phyloP scores from a whole-genome alignment of 2,329 filamentous ascomycete genomes.

The Clarireedia sp. region DNA sequence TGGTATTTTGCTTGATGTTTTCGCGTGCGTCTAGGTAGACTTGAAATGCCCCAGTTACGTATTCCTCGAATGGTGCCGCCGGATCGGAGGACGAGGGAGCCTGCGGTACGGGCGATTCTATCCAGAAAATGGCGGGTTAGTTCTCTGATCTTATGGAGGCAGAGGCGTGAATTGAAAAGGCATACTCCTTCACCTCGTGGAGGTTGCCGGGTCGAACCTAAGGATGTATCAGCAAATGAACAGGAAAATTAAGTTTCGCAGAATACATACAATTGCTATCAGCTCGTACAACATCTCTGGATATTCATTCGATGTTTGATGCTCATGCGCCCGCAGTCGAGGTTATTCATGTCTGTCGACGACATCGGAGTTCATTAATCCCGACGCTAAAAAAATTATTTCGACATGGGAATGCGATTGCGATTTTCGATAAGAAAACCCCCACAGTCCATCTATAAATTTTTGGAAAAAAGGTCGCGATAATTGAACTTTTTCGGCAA shows the following conservation, averaged over 20 bases:
- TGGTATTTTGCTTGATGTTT: constrained; percentile 78
- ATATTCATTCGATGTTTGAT: constrained; percentile 15
- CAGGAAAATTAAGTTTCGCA: not conserved
- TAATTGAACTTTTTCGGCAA: not conserved
- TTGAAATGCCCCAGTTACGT: constrained; percentile 91
- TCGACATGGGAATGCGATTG: constrained; percentile 6
- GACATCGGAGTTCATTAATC: too few species aligned
- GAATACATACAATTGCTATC: constrained; percentile 73
- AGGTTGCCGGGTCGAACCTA: constrained; percentile 90
- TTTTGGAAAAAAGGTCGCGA: constrained; percentile 9
- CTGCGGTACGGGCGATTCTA: constrained; percentile 82
- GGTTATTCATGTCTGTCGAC: not conserved
- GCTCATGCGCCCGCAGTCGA: not conserved
- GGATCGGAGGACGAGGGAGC: constrained; percentile 70
- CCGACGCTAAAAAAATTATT: constrained; percentile 10
- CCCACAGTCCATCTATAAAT: constrained; percentile 2
- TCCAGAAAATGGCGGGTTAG: constrained; percentile 7
- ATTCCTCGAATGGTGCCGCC: constrained; percentile 88
- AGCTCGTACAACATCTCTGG: constrained; percentile 88
- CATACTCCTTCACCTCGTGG: constrained; percentile 89
- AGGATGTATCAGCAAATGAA: constrained; percentile 14
- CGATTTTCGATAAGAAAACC: constrained; percentile 19
- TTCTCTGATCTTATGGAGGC: not conserved
- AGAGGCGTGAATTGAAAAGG: constrained; percentile 23
- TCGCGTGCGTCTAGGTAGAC: constrained; percentile 70